Evolutionary conservation across 2,329 filamentous ascomycete genomes (phyloP).

Genomic region (Ceratocystis eucalypticola): DNA sequence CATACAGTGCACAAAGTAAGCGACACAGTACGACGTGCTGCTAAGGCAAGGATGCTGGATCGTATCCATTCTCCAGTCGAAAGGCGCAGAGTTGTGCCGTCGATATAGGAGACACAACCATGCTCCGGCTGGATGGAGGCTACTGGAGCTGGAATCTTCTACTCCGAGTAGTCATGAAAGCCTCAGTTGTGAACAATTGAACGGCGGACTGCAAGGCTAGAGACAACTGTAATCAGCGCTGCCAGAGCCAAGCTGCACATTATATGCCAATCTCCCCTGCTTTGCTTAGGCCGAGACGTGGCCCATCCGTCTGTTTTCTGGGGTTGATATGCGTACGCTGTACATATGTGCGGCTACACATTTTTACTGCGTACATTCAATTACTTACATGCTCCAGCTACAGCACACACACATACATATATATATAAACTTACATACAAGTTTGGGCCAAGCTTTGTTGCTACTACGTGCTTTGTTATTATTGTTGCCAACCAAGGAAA

Average conservation of each 20-base stretch:
- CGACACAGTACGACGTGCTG: not conserved
- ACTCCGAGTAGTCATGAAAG: too few species aligned
- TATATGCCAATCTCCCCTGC: not conserved
- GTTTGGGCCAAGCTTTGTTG: too few species aligned
- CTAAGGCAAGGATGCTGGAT: not conserved
- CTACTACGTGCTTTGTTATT: too few species aligned
- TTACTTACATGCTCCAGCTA: not conserved
- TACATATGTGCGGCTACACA: not conserved
- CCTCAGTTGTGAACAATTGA: too few species aligned
- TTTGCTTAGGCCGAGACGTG: not conserved
- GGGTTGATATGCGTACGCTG: not conserved
- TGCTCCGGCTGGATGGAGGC: too few species aligned
- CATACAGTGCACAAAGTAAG: not conserved
- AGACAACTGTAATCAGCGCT: too few species aligned
- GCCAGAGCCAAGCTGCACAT: not conserved
- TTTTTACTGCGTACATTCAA: not conserved
- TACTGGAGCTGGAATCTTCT: too few species aligned
- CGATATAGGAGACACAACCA: not conserved
- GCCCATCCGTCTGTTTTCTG: not conserved
- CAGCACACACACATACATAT: not conserved
- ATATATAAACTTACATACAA: not conserved
- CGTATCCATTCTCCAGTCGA: not conserved
- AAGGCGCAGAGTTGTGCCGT: not conserved
- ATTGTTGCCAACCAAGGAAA: too few species aligned
- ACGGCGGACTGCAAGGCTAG: too few species aligned